phyloP scores from a whole-genome alignment of 768 basidiomycete species.

The Amanita subjunquillea region DNA sequence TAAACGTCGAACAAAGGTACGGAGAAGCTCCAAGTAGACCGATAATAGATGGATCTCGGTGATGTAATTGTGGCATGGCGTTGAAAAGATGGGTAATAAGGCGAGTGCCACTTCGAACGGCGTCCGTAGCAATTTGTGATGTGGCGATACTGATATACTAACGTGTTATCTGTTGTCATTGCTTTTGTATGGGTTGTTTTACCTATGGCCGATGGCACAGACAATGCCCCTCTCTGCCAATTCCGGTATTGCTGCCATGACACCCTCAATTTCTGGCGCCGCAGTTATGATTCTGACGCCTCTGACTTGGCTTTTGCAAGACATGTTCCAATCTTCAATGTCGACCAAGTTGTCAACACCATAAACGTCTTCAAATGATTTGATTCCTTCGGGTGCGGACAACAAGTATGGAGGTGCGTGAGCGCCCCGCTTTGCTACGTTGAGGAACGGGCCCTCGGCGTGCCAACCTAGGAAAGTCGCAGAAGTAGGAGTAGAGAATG shows the following conservation, averaged over 20 bases:
- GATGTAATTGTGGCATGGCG: conserved; percentile 84
- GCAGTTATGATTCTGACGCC: conserved; percentile 77
- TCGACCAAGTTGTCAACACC: conserved; percentile 53
- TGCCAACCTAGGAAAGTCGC: conserved; percentile 85
- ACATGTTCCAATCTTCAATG: conserved; percentile 60
- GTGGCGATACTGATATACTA: conserved; percentile 49
- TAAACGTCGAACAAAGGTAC: conserved; percentile 34
- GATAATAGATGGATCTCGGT: conserved; percentile 87
- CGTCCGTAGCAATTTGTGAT: conserved; percentile 61
- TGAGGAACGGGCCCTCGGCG: conserved; percentile 84
- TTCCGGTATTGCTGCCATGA: conserved; percentile 56
- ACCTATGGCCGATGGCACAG: conserved; percentile 90
- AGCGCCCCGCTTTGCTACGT: conserved; percentile 73
- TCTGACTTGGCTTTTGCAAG: conserved; percentile 29
- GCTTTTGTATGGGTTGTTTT: not conserved
- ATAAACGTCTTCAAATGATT: conserved; percentile 67
- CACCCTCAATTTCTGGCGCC: conserved; percentile 81
- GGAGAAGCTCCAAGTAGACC: conserved; percentile 78
- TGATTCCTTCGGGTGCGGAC: conserved; percentile 50
- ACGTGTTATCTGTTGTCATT: conserved; percentile 3
- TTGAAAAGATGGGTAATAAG: conserved; percentile 92
- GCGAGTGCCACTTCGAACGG: conserved; percentile 64
- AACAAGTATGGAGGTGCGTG: conserved; percentile 63
- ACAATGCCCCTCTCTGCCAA: conserved; percentile 56
- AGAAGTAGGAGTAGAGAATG: conserved; percentile 50